Evolutionary conservation across 768 basidiomycete genomes (phyloP), one percentile per base, ranked within the genome.

Genomic region (Leccinum aurantiacum): DNA sequence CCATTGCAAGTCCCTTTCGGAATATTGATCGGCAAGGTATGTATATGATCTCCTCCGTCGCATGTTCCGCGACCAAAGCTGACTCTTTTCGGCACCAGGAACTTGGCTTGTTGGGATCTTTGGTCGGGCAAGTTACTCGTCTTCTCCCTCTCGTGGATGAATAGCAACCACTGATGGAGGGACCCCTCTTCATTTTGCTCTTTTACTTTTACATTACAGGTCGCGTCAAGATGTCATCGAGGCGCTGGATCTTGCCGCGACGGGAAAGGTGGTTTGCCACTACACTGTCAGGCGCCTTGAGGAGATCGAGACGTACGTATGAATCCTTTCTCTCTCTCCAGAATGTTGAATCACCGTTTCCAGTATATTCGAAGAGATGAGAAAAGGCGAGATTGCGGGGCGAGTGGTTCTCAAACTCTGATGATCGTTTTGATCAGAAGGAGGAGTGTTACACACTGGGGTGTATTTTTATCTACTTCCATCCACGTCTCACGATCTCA

Each of bases 151-250:
- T 15, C 6, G 27, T 22, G 44, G 24, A 49, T n/a, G 14, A 8
- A 3, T 22, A 6, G 19, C 11, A 11, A 19, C n/a, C 41, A 22
- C 19, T 44, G 10, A 19, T 17, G 41, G 10, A 44, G n/a, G 38
- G 0, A n/a, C n/a, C 9, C 10, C 9, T 46, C 6, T 46, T 13
- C 19, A 22, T 19, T 46, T 46, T 46, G 0, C 19, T 22, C 6
- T 46, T 46, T 6, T 46, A 9, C 9, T 53, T 2, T 11, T 8
- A 17, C 37, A 0, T 9, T 11, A 27, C 33, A 77, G 79, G 13
- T 71, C 75, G 60, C 67, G 76, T 10, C 80, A 82, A 59, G 82
- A 84, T 62, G 77, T 78, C 14, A 67, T 77, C 57, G 80, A 83
- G 64, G 79, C 82, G 2, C 65, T 83, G 50, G 72, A 76, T 17